Conservation (phyloP, 2,329 filamentous ascomycete species). For the Hymenoscyphus infarciens region DNA sequence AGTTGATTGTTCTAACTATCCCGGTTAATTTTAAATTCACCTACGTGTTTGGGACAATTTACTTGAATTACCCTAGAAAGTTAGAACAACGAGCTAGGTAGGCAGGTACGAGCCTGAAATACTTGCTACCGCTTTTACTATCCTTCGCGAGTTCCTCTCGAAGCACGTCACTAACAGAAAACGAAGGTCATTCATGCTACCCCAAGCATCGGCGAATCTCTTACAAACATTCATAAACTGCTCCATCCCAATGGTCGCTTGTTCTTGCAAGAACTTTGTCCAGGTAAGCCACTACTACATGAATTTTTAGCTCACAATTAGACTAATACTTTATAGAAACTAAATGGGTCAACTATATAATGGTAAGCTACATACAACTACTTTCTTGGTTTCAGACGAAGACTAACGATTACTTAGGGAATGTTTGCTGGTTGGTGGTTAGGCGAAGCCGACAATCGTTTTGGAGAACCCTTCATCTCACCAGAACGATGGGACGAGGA, state of each 20-base stretch:
- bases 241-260: slow-evolving; percentile 22
- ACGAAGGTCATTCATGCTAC: slow-evolving; percentile 28
- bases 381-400: not conserved
- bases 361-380: not conserved
- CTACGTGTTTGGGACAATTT: too few relatives aligned
- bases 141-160: not conserved
- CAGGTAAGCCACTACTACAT: not conserved
- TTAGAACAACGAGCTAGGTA: too few relatives aligned
- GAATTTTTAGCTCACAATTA: not conserved
- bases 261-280: slow-evolving; percentile 15
- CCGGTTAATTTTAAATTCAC: too few relatives aligned
- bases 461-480: slow-evolving; percentile 28
- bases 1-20: too few relatives aligned
- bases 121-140: too few relatives aligned
- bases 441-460: slow-evolving; percentile 25
- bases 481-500: slow-evolving; percentile 30
- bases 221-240: slow-evolving; percentile 23
- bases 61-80: too few relatives aligned
- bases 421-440: slow-evolving; percentile 23
- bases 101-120: too few relatives aligned
- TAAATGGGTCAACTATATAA: not conserved
- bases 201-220: slow-evolving; percentile 14
- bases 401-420: slow-evolving; percentile 1
- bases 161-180: not conserved
- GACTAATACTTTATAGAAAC: not conserved